phyloP scores from a whole-genome alignment of 306 rosid species.

The Cajanus cajan region DNA sequence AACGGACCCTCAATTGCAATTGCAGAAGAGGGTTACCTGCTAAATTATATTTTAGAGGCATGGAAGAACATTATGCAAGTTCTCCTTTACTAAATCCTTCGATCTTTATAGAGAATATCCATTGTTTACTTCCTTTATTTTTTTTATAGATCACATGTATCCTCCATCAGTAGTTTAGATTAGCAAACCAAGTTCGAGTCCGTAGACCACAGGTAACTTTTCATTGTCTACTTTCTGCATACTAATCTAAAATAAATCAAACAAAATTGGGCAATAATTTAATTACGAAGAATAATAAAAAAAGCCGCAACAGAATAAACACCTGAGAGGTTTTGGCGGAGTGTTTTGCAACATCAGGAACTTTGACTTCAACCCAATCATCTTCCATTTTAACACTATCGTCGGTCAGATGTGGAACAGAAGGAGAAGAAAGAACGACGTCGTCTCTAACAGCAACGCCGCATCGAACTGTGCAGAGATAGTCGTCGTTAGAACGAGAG shows the following conservation, averaged over 20 bases:
- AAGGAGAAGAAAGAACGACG: constrained; percentile 46
- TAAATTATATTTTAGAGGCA: too few species aligned
- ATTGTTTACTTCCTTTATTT: not conserved
- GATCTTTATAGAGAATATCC: not conserved
- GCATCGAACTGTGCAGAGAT: constrained; percentile 79
- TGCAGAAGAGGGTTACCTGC: too few species aligned
- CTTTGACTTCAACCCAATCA: constrained; percentile 87
- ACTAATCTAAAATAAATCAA: not conserved
- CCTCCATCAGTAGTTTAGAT: too few species aligned
- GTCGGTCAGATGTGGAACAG: constrained; percentile 29
- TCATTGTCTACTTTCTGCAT: not conserved
- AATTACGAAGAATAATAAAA: too few species aligned
- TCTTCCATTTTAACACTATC: constrained; percentile 55
- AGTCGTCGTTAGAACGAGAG: constrained; percentile 45
- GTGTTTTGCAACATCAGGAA: constrained; percentile 28
- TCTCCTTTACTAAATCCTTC: not conserved
- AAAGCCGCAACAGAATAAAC: not conserved
- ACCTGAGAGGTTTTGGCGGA: constrained; percentile 49
- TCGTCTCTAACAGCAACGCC: constrained; percentile 69
- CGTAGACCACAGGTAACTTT: too few species aligned
- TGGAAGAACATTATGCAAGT: too few species aligned
- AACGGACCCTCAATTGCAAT: too few species aligned
- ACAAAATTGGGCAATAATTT: not conserved
- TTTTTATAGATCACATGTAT: too few species aligned
- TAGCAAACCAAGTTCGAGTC: too few species aligned